Conservation (phyloP, 495 filamentous ascomycete species). For the Rhizodiscina lignyota region DNA sequence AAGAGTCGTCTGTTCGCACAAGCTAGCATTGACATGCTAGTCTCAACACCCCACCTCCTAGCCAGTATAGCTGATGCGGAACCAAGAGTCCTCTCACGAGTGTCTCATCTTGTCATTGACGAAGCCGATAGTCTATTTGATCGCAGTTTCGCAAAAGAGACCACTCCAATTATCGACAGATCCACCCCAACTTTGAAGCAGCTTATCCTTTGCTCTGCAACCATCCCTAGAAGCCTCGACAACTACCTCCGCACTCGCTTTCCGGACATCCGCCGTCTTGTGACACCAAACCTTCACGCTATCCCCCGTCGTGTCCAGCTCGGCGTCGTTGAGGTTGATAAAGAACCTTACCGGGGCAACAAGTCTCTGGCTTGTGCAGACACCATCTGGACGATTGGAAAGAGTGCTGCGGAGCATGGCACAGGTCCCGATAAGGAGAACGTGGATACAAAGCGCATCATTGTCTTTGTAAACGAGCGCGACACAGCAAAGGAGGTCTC, state of each 20-base stretch:
- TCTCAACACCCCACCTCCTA: constrained; percentile 80
- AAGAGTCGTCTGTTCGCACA: constrained; percentile 69
- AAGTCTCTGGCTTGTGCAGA: constrained; percentile 84
- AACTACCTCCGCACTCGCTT: constrained; percentile 62
- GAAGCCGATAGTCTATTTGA: constrained; percentile 94
- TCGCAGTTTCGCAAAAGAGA: constrained; percentile 71
- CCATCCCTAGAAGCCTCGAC: constrained; percentile 80
- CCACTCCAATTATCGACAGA: constrained; percentile 63
- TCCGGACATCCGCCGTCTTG: constrained; percentile 65
- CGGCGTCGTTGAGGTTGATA: constrained; percentile 78
- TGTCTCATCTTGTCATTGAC: constrained; percentile 74
- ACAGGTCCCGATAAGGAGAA: too few species aligned
- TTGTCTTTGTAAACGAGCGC: constrained; percentile 96
- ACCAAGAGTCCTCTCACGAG: constrained; percentile 75
- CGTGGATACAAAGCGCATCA: constrained; percentile 51
- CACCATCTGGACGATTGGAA: constrained; percentile 83
- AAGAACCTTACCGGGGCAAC: constrained; percentile 80
- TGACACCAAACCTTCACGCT: constrained; percentile 87
- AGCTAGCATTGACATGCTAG: constrained; percentile 65
- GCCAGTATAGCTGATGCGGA: constrained; percentile 69
- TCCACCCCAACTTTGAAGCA: constrained; percentile 62
- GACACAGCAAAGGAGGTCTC: constrained; percentile 72
- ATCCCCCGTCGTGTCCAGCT: constrained; percentile 90
- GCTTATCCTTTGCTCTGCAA: constrained; percentile 91
- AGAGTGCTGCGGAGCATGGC: constrained; percentile 47